phyloP scores from a whole-genome alignment of 768 basidiomycete genomes.

The Lactarius tabidus region DNA sequence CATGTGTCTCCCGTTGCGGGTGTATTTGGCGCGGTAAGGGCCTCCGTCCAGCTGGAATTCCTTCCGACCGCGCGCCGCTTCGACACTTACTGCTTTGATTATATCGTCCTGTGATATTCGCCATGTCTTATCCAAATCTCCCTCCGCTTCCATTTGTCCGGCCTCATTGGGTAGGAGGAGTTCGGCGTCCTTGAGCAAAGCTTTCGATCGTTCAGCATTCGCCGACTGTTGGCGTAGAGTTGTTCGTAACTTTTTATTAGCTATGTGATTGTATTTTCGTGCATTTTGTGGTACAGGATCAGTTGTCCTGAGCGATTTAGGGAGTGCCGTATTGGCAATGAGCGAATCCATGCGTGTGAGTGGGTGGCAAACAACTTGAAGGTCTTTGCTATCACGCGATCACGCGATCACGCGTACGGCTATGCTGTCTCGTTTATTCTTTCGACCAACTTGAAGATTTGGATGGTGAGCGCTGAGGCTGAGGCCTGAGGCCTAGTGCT shows the following conservation, averaged over 20 bases:
- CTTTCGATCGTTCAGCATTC: conserved; percentile 58
- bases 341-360: conserved; percentile 12
- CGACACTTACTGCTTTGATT: conserved; percentile 55
- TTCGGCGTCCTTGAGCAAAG: conserved; percentile 64
- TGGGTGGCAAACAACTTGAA: not conserved
- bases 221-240: conserved; percentile 59
- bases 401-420: not conserved
- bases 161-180: conserved; percentile 63
- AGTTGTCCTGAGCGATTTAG: conserved; percentile 60
- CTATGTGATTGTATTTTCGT: conserved; percentile 55
- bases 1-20: conserved; percentile 86
- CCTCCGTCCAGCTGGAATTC: conserved; percentile 85
- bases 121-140: conserved; percentile 87
- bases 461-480: too few relatives aligned
- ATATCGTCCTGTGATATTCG: conserved; percentile 81
- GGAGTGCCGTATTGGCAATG: conserved; percentile 47
- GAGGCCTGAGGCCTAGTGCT: too few relatives aligned
- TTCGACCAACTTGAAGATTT: too few relatives aligned
- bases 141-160: conserved; percentile 73
- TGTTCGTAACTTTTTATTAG: conserved; percentile 71
- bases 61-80: conserved; percentile 69
- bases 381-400: not conserved
- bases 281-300: conserved; percentile 45
- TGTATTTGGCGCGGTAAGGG: conserved; percentile 80
- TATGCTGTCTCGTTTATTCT: too few relatives aligned